Evolutionary conservation across 176 grass and related monocot genomes (phyloP).

Genomic region (Oryza nivara): DNA sequence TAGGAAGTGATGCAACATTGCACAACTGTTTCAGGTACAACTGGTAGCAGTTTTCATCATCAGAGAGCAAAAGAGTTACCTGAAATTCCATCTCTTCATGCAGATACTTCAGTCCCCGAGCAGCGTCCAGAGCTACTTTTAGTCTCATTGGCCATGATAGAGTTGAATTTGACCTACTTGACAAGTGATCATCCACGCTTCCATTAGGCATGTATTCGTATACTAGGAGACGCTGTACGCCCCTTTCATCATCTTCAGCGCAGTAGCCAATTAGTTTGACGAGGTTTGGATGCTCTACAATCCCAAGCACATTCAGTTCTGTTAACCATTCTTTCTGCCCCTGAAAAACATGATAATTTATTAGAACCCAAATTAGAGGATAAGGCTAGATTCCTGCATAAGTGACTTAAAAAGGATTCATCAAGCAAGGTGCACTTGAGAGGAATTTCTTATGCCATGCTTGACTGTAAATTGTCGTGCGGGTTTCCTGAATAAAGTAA

Average conservation of each 20-base stretch:
- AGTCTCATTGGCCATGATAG: constrained; percentile 93
- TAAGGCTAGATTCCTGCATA: constrained; percentile 30
- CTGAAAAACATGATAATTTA: constrained; percentile 53
- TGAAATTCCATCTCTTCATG: constrained; percentile 99
- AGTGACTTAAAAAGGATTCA: constrained; percentile 18
- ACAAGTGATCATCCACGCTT: constrained; percentile 92
- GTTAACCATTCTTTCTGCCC: constrained; percentile 98
- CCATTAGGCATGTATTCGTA: constrained; percentile 97
- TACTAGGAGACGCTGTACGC: constrained; percentile 83
- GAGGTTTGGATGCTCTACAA: constrained; percentile 90
- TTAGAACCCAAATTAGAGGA: constrained; percentile 22
- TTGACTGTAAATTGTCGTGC: neutral
- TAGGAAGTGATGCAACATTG: constrained; percentile 9
- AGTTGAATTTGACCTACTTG: constrained; percentile 64
- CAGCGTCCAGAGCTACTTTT: constrained; percentile 86
- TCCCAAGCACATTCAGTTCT: constrained; percentile 95
- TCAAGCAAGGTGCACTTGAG: constrained; percentile 7
- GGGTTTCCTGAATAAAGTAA: neutral
- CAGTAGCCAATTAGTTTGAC: constrained; percentile 98
- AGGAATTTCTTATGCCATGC: neutral
- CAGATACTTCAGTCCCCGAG: constrained; percentile 78
- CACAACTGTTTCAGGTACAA: constrained; percentile 10
- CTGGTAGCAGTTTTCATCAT: neutral
- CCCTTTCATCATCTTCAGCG: constrained; percentile 89
- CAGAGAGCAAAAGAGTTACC: constrained; percentile 51